A percentile compares a stretch with the other conserved stretches of the same genome.
phyloP scores from a whole-genome alignment of 2,329 filamentous ascomycete species.

The Aspergillus fructus region DNA sequence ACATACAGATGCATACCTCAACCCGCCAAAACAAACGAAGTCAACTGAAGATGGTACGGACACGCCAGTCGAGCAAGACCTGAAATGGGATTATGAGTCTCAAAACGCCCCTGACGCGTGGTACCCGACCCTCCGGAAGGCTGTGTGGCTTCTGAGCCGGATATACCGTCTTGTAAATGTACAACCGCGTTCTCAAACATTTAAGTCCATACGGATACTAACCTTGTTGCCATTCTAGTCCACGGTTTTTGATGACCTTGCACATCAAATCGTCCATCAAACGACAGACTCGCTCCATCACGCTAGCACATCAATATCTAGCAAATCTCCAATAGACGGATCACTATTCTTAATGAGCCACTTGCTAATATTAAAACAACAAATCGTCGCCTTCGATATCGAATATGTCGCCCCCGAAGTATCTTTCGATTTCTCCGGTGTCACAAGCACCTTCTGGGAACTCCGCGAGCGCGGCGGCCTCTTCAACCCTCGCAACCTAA shows the following conservation, averaged over 20 bases:
- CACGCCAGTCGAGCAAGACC: constrained; percentile 41
- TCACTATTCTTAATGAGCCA: constrained; percentile 95
- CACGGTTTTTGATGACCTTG: constrained; percentile 69
- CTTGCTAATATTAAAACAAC: constrained; percentile 89
- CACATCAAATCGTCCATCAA: constrained; percentile 82
- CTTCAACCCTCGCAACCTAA: constrained; percentile 64
- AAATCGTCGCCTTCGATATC: constrained; percentile 94
- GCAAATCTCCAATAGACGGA: constrained; percentile 66
- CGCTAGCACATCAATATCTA: constrained; percentile 70
- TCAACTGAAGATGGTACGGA: constrained; percentile 52
- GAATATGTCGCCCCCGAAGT: constrained; percentile 68
- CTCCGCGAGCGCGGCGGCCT: constrained; percentile 63
- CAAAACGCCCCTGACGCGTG: constrained; percentile 59
- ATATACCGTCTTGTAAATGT: constrained; percentile 71
- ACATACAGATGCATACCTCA: constrained; percentile 38
- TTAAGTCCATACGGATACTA: background rate
- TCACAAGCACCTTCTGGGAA: constrained; percentile 67
- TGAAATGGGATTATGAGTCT: constrained; percentile 55
- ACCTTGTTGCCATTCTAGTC: constrained; percentile 44
- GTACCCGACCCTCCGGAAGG: constrained; percentile 67
- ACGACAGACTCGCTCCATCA: constrained; percentile 80
- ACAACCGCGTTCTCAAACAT: constrained; percentile 13
- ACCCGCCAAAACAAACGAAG: constrained; percentile 50
- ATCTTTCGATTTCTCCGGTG: constrained; percentile 64
- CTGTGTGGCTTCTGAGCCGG: constrained; percentile 66